Percentiles rank a stretch among this genome's conserved stretches.
phyloP scores from a whole-genome alignment of 192 early-diverging fungal genomes.

The Coemansia pectinata region DNA sequence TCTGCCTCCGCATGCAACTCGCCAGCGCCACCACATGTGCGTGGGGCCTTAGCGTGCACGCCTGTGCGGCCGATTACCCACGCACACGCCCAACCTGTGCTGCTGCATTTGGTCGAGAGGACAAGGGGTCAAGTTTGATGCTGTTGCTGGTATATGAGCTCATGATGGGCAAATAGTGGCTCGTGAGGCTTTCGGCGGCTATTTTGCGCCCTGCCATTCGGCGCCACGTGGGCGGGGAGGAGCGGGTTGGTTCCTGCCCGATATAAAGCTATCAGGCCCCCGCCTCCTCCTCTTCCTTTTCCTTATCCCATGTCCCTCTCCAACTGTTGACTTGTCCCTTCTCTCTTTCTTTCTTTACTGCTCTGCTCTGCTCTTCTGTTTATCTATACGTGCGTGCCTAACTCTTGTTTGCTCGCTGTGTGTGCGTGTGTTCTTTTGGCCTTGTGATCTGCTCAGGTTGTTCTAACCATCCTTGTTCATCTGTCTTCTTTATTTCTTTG shows the following conservation, averaged over 20 bases:
- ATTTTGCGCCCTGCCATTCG: slow-evolving; percentile 6
- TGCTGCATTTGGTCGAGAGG: slow-evolving; percentile 2
- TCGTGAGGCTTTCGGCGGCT: slow-evolving; percentile 2
- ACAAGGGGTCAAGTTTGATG: background rate
- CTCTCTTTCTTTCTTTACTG: background rate
- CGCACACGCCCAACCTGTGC: slow-evolving; percentile 7
- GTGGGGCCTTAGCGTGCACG: background rate
- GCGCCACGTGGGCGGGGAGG: slow-evolving; percentile 3
- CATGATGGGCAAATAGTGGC: slow-evolving; percentile 4
- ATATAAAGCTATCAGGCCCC: background rate
- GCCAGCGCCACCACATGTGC: background rate
- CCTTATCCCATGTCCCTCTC: background rate
- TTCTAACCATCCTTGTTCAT: background rate
- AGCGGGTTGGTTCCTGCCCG: background rate
- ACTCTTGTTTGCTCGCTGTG: background rate
- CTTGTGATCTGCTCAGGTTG: background rate
- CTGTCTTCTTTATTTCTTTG: background rate
- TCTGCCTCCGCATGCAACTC: slow-evolving; percentile 5
- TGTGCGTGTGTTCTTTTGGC: background rate
- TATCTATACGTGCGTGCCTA: background rate
- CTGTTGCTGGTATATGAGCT: background rate
- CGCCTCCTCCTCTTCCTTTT: background rate
- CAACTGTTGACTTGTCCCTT: background rate
- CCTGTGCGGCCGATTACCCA: slow-evolving; percentile 6
- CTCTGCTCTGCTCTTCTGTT: background rate